Base-by-base conservation (phyloP, 495 filamentous ascomycete genomes). In the Annulohypoxylon maeteangense region DNA sequence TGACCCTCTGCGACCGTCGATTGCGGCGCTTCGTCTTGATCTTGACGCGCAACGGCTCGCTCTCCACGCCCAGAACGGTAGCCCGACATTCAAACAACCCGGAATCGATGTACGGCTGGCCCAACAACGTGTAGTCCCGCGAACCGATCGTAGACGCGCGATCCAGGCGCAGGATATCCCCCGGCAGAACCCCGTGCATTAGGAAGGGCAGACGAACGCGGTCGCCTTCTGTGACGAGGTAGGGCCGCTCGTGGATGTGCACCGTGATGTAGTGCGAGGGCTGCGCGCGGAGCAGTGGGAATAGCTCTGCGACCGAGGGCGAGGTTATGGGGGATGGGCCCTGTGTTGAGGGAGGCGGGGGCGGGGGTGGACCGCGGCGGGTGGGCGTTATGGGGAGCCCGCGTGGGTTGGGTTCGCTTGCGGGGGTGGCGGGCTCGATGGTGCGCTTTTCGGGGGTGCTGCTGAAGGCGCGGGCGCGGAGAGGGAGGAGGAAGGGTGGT, bases 21-120 rank as follows among this genome's bases (percentile, higher is more conserved):
- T 90, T 87, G 83, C 95, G 89, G 81, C 90, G 80, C 89, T 98
- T 98, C 75, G 91, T 98, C 91, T 98, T 98, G 85, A 93, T 87
- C 83, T 92, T 91, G 62, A 92, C 78, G 63, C 93, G 83, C 86
- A 97, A 79, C 47, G 96, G 96, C 86, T 98, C 95, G 32, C 86
- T 81, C 80, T 98, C 97, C 29, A 91, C 88, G 8, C 92, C 94
- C 61, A 93, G 85, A n/a, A 98, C 93, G 40, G 89, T 86, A 2
- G 94, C 92, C 53, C 94, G 86, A 80, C 93, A 97, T 78, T 91
- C 90, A 72, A 93, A 99, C 67, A 95, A 78, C 25, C 86, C 78
- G 82, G 94, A 89, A 79, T 98, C 92, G 54, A 98, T 78, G 78
- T 89, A 92, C 20, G 91, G 92, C 12, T 79, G 76, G 22, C 92